phyloP scores from a whole-genome alignment of 768 basidiomycete species.

The Collybia sordida region DNA sequence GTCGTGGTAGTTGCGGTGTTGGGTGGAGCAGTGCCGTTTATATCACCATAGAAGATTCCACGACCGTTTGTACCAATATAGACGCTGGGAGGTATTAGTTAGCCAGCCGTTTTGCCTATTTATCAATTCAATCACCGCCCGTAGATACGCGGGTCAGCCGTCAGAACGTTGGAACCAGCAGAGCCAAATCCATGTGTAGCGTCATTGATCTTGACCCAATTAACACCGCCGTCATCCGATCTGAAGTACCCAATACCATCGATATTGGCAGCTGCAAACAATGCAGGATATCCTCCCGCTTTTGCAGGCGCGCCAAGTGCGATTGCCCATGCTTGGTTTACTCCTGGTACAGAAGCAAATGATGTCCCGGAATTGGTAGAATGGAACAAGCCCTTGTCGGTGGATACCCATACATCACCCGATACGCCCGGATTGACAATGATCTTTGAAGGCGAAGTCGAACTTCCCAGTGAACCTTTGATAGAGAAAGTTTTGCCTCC shows the following conservation, averaged over 20 bases:
- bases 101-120: background rate
- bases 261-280: slow-evolving; percentile 56
- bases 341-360: slow-evolving; percentile 46
- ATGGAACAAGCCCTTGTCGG: slow-evolving; percentile 57
- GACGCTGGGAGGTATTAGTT: slow-evolving; percentile 32
- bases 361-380: slow-evolving; percentile 50
- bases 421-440: slow-evolving; percentile 52
- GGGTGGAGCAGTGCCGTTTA: slow-evolving; percentile 27
- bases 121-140: slow-evolving; percentile 41
- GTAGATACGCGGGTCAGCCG: slow-evolving; percentile 54
- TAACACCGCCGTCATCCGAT: slow-evolving; percentile 53
- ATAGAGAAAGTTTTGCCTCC: slow-evolving; percentile 51
- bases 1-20: slow-evolving; percentile 22
- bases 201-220: slow-evolving; percentile 62
- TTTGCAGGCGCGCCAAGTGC: slow-evolving; percentile 53
- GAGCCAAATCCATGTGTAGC: slow-evolving; percentile 57
- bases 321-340: slow-evolving; percentile 55
- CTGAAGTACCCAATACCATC: slow-evolving; percentile 52
- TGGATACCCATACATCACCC: slow-evolving; percentile 66
- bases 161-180: slow-evolving; percentile 41
- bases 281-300: slow-evolving; percentile 48
- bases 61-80: slow-evolving; percentile 65
- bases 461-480: slow-evolving; percentile 44
- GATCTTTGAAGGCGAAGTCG: slow-evolving; percentile 49
- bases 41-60: slow-evolving; percentile 54